These are phyloP conservation scores for Fraxinus albicans DNA, from an alignment of 305 asterid species.

Conservation along the genomic window DNA sequence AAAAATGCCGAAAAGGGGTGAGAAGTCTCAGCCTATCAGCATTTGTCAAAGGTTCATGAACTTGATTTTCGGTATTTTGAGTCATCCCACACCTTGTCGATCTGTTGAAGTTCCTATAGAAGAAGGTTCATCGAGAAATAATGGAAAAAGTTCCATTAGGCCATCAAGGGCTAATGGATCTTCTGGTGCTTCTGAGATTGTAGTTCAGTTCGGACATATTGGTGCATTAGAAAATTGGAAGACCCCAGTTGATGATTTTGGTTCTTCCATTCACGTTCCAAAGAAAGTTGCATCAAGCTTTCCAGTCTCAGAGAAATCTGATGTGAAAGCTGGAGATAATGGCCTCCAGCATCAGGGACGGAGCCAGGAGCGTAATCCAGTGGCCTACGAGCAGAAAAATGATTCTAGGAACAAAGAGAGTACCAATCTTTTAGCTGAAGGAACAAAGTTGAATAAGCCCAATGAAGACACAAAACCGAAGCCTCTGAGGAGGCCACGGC, in stretches of 20 bases:
- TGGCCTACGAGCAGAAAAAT: conserved; percentile 10
- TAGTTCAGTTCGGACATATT: conserved; percentile 45
- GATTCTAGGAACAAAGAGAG: conserved; percentile 11
- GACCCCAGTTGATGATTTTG: background rate
- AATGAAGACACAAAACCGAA: conserved; percentile 14
- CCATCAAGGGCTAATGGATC: conserved; percentile 16
- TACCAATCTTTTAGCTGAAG: conserved; percentile 9
- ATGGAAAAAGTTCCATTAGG: conserved; percentile 1
- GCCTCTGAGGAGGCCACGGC: conserved; percentile 17
- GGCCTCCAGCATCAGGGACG: background rate
- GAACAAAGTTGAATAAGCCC: background rate
- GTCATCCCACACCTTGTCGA: conserved; percentile 11
- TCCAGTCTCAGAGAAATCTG: conserved; percentile 2
- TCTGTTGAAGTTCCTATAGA: conserved; percentile 30
- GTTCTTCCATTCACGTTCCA: conserved; percentile 1
- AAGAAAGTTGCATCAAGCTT: conserved; percentile 24
- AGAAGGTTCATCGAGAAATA: conserved; percentile 24
- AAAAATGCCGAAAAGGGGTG: conserved; percentile 27
- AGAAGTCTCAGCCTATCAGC: conserved; percentile 29
- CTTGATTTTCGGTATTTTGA: conserved; percentile 29
- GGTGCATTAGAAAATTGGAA: conserved; percentile 20
- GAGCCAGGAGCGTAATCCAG: conserved; percentile 8
- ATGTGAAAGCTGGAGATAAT: background rate
- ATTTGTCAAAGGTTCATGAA: conserved; percentile 45
- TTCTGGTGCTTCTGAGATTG: conserved; percentile 32